These are phyloP conservation scores for Tricholoma sp. DNA, from an alignment of 768 basidiomycete species.

Conservation along the genomic window DNA sequence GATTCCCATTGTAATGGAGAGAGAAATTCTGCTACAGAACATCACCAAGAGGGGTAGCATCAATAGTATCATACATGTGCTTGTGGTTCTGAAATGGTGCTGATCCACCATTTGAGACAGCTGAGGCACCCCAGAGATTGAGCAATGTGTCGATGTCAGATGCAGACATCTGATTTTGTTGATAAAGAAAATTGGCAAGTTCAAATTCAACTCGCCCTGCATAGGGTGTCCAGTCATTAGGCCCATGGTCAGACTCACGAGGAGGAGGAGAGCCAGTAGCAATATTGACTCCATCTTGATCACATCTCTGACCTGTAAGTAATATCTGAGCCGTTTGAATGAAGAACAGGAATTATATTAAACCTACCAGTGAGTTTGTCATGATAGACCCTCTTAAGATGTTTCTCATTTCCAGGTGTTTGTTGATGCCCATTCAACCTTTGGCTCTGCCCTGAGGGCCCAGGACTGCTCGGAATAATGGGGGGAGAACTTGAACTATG, in stretches of 20 bases:
- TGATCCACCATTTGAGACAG: conserved; percentile 2
- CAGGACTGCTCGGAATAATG: background rate
- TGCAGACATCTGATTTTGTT: background rate
- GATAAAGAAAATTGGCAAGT: background rate
- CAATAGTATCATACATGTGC: conserved; percentile 22
- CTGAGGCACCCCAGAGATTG: conserved; percentile 14
- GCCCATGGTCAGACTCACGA: background rate
- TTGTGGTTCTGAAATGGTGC: conserved; percentile 19
- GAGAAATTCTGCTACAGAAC: conserved; percentile 9
- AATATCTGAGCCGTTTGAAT: background rate
- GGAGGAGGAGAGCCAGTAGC: background rate
- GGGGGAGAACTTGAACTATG: background rate
- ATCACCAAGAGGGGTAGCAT: conserved; percentile 17
- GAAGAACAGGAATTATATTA: background rate
- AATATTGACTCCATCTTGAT: background rate
- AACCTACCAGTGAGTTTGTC: background rate
- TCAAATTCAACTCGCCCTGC: background rate
- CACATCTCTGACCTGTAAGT: background rate
- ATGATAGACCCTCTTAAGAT: background rate
- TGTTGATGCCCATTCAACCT: background rate
- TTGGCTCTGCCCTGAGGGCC: background rate
- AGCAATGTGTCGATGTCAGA: conserved; percentile 6
- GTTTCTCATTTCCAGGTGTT: background rate
- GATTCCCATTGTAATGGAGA: conserved; percentile 11
- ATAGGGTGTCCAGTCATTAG: background rate